phyloP scores from a whole-genome alignment of 306 rosid species.

The Hippophae tibetana region DNA sequence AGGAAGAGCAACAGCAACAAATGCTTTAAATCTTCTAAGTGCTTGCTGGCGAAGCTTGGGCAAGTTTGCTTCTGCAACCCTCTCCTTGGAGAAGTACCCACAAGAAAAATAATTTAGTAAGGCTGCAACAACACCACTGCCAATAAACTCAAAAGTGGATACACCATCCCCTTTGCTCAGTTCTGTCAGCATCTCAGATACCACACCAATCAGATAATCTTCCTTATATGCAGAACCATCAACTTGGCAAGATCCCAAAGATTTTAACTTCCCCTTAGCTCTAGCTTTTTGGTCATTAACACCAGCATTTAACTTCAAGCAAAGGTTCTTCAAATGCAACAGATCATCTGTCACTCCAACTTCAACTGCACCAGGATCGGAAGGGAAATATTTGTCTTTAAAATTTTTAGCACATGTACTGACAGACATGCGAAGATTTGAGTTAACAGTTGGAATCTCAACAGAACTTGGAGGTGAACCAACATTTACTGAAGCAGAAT shows the following conservation, averaged over 20 bases:
- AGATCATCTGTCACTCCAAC: constrained; percentile 93
- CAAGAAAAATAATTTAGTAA: constrained; percentile 86
- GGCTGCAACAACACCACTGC: constrained; percentile 90
- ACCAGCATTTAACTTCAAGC: constrained; percentile 62
- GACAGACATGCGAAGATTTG: constrained; percentile 64
- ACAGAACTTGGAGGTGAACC: constrained; percentile 74
- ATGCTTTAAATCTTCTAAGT: constrained; percentile 69
- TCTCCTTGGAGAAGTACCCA: constrained; percentile 76
- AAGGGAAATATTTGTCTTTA: constrained; percentile 80
- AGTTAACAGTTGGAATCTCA: constrained; percentile 60
- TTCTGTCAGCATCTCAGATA: constrained; percentile 83
- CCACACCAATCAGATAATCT: constrained; percentile 56
- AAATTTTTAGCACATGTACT: constrained; percentile 76
- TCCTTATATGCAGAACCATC: constrained; percentile 46
- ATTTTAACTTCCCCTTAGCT: constrained; percentile 78
- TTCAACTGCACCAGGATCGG: constrained; percentile 66
- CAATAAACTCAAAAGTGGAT: constrained; percentile 94
- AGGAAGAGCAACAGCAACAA: constrained; percentile 83
- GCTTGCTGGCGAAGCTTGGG: constrained; percentile 85
- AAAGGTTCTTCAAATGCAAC: constrained; percentile 66
- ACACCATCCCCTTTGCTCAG: constrained; percentile 97
- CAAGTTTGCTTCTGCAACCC: constrained; percentile 55
- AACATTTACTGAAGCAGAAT: constrained; percentile 46
- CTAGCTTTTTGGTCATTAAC: constrained; percentile 67
- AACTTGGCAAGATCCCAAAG: constrained; percentile 44